Evolutionary conservation across 495 filamentous ascomycete genomes (phyloP).

Genomic region (Neurospora tetrasperma): DNA sequence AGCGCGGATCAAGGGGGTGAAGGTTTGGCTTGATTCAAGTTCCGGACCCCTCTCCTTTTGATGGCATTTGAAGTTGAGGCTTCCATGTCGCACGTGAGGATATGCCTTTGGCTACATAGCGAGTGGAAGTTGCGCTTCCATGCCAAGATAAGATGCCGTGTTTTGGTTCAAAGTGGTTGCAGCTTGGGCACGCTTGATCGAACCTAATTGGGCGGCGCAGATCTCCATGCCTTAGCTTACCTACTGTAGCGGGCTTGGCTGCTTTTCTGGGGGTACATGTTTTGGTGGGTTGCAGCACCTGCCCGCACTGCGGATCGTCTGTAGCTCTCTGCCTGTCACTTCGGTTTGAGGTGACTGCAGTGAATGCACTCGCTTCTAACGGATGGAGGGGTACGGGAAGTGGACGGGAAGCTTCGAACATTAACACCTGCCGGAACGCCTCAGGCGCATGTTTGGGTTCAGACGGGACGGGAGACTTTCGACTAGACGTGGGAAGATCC

Average conservation of each 20-base stretch:
- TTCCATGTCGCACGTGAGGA: background rate
- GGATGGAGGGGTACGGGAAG: background rate
- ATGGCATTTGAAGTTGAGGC: background rate
- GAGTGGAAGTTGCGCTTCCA: background rate
- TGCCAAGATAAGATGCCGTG: background rate
- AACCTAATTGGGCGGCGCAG: background rate
- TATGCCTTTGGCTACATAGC: background rate
- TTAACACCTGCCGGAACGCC: background rate
- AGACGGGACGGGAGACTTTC: background rate
- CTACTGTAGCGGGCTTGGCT: background rate
- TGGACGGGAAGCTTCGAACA: background rate
- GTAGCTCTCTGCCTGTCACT: background rate
- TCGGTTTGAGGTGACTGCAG: background rate
- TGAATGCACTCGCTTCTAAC: background rate
- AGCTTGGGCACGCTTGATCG: background rate
- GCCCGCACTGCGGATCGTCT: background rate
- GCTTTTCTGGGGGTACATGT: background rate
- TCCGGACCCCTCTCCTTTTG: background rate
- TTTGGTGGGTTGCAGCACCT: background rate
- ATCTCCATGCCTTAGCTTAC: background rate
- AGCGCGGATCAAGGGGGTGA: background rate
- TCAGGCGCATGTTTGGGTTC: background rate
- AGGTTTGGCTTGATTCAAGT: background rate
- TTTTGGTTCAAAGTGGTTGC: background rate
- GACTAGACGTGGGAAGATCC: background rate